Evolutionary conservation across 768 basidiomycete species (phyloP).

Genomic region (Serendipita indica): DNA sequence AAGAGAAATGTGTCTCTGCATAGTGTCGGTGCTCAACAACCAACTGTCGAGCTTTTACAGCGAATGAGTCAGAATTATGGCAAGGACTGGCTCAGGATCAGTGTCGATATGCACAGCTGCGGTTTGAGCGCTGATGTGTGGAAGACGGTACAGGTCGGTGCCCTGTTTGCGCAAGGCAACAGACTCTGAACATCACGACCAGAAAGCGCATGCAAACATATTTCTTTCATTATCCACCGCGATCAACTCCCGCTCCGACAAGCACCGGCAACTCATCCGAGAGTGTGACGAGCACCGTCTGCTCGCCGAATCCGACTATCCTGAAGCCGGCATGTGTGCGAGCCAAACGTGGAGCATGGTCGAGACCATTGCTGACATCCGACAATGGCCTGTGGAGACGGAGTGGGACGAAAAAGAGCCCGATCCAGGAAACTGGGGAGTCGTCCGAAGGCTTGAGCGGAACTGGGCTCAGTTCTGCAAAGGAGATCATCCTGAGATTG

Average conservation of each 20-base stretch:
- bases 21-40: slow-evolving; percentile 63
- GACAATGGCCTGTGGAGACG: slow-evolving; percentile 60
- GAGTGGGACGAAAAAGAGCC: slow-evolving; percentile 32
- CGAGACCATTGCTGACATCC: slow-evolving; percentile 51
- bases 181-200: slow-evolving; percentile 10
- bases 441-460: slow-evolving; percentile 44
- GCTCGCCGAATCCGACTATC: slow-evolving; percentile 76
- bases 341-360: slow-evolving; percentile 66
- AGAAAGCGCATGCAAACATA: slow-evolving; percentile 60
- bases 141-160: slow-evolving; percentile 54
- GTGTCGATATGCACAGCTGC: slow-evolving; percentile 82
- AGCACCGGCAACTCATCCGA: slow-evolving; percentile 48
- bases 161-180: neutral
- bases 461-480: slow-evolving; percentile 56
- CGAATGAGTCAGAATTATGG: slow-evolving; percentile 45
- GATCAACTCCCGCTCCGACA: slow-evolving; percentile 61
- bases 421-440: slow-evolving; percentile 38
- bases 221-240: slow-evolving; percentile 80
- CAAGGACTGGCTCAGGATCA: slow-evolving; percentile 46
- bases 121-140: slow-evolving; percentile 68
- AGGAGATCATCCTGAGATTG: slow-evolving; percentile 28
- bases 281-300: slow-evolving; percentile 50
- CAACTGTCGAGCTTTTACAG: slow-evolving; percentile 49
- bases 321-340: slow-evolving; percentile 45
- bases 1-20: slow-evolving; percentile 72